phyloP scores from a whole-genome alignment of 768 basidiomycete species.

The Porpolomopsis calyptriformis region DNA sequence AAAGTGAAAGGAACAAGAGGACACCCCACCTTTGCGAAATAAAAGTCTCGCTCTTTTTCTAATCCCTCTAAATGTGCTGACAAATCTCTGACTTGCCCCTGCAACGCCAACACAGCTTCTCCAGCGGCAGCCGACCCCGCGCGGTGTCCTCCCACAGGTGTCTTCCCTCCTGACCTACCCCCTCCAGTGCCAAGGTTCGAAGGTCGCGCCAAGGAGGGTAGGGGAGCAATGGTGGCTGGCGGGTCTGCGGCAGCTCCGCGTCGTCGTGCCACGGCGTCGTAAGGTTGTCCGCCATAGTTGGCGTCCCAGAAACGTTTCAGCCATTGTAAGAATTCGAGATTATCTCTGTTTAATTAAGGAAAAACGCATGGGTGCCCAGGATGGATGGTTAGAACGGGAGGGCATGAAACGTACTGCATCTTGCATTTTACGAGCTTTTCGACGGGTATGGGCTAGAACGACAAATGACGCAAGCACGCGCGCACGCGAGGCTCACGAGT shows the following conservation, averaged over 20 bases:
- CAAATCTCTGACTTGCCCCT: slow-evolving; percentile 74
- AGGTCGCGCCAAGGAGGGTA: slow-evolving; percentile 30
- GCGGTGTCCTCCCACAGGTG: slow-evolving; percentile 62
- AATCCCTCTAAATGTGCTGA: slow-evolving; percentile 74
- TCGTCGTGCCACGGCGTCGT: slow-evolving; percentile 76
- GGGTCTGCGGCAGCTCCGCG: slow-evolving; percentile 68
- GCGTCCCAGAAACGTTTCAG: slow-evolving; percentile 91
- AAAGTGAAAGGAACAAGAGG: not conserved
- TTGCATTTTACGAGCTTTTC: slow-evolving; percentile 94
- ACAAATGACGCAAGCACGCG: not conserved
- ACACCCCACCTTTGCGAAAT: slow-evolving; percentile 82
- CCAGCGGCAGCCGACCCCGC: slow-evolving; percentile 55
- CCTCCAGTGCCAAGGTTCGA: slow-evolving; percentile 23
- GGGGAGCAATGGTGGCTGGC: slow-evolving; percentile 69
- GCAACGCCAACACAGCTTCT: slow-evolving; percentile 58
- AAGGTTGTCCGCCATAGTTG: slow-evolving; percentile 79
- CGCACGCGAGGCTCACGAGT: slow-evolving; percentile 9
- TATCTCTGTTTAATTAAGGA: slow-evolving; percentile 49
- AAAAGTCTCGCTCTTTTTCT: slow-evolving; percentile 97
- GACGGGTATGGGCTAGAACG: slow-evolving; percentile 80
- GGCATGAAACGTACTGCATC: slow-evolving; percentile 81
- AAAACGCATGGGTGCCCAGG: slow-evolving; percentile 1
- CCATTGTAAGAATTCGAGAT: slow-evolving; percentile 98
- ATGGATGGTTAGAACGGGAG: slow-evolving; percentile 3
- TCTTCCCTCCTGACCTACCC: slow-evolving; percentile 54